Conservation (phyloP, 1,284 basidiomycete species). For the Leucoagaricus sp. region DNA sequence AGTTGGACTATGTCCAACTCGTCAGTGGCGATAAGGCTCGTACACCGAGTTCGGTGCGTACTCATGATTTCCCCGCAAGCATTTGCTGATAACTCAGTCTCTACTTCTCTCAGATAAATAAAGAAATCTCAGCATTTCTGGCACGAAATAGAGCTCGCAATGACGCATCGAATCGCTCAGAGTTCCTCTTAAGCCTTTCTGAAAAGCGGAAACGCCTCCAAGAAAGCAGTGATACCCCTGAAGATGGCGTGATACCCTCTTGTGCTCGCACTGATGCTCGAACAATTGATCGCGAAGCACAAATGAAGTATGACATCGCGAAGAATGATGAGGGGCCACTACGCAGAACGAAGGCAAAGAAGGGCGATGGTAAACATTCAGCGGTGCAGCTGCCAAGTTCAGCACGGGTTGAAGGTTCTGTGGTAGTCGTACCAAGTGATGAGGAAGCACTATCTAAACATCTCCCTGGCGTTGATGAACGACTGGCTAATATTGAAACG, state of each 20-base stretch:
- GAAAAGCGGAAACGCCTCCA: conserved; percentile 50
- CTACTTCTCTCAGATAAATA: conserved; percentile 52
- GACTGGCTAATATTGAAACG: conserved; percentile 63
- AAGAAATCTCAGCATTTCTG: conserved; percentile 68
- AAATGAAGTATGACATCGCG: conserved; percentile 82
- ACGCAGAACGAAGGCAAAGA: conserved; percentile 50
- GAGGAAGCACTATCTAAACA: conserved; percentile 6
- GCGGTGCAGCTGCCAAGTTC: not conserved
- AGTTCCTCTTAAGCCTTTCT: conserved; percentile 62
- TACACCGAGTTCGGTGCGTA: conserved; percentile 58
- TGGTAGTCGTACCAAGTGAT: not conserved
- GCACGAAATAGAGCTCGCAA: conserved; percentile 68
- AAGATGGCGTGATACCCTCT: conserved; percentile 35
- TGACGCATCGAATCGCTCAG: conserved; percentile 70
- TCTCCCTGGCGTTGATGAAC: conserved; percentile 61
- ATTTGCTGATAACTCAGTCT: conserved; percentile 2
- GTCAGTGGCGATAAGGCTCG: conserved; percentile 45
- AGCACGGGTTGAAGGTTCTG: not conserved
- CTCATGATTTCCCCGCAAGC: conserved; percentile 1
- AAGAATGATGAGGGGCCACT: conserved; percentile 78
- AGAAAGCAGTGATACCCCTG: not conserved
- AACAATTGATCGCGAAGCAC: conserved; percentile 65
- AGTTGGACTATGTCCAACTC: conserved; percentile 58
- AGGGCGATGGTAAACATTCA: not conserved
- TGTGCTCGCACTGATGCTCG: conserved; percentile 76